Conservation (phyloP, 495 filamentous ascomycete species). For the Trichocladium antarcticum region DNA sequence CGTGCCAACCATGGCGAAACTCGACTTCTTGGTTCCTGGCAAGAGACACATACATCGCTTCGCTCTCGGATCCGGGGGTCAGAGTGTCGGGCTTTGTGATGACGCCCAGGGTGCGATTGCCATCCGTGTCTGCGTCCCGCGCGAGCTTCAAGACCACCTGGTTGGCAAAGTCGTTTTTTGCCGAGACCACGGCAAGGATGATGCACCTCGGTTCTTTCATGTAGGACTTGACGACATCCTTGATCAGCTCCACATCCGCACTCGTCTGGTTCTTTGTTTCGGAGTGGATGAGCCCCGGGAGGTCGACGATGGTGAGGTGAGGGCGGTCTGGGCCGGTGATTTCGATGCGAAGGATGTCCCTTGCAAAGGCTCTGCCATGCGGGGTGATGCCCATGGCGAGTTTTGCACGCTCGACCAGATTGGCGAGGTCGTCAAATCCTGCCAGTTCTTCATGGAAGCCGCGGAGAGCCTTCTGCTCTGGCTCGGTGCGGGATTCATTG, state of each 20-base stretch:
- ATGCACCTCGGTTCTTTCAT: conserved; percentile 50
- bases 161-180: conserved; percentile 50
- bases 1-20: conserved; percentile 62
- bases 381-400: conserved; percentile 4
- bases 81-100: conserved; percentile 74
- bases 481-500: conserved; percentile 15
- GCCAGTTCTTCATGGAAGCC: conserved; percentile 19
- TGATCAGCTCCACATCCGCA: conserved; percentile 43
- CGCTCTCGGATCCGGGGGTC: conserved; percentile 34
- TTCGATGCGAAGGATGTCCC: conserved; percentile 60
- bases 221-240: conserved; percentile 45
- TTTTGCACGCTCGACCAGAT: conserved; percentile 42
- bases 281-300: conserved; percentile 53
- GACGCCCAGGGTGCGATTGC: conserved; percentile 69
- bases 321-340: conserved; percentile 52
- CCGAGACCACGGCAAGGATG: conserved; percentile 54
- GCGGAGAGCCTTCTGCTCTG: conserved; percentile 17
- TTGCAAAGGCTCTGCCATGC: conserved; percentile 39
- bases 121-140: conserved; percentile 60
- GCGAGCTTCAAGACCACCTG: conserved; percentile 61
- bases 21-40: conserved; percentile 49
- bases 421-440: conserved; percentile 26
- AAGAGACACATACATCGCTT: conserved; percentile 43
- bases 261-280: conserved; percentile 38
- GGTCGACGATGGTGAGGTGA: conserved; percentile 58